Evolutionary conservation across 2,329 filamentous ascomycete species (phyloP), one percentile per base, ranked within the genome.

Genomic region (Nannizziopsis barbatae): DNA sequence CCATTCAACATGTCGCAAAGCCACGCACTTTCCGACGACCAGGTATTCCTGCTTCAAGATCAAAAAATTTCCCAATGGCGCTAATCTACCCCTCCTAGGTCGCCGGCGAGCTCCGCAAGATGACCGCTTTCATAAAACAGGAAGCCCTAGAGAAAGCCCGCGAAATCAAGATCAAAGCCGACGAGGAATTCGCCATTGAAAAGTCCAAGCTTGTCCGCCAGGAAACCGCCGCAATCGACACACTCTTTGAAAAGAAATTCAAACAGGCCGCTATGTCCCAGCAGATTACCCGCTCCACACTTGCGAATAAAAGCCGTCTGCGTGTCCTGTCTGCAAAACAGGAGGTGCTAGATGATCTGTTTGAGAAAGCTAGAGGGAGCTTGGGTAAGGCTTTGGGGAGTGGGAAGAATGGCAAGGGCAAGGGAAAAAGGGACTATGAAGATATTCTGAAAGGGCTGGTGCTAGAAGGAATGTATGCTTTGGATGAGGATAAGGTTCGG

Each of bases 101-200:
- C 77, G 83, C 86, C 72, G 83, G 86, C 72, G 92, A 98, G 81
- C 86, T 98, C 72, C 89, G 86, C 77, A 98, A 98, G 80, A 98
- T 98, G 92, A 96, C 92, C 52, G 90, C 89, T 66, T 98, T 98
- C 80, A 98, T 98, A 81, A 86, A 88, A 70, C 92, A 96, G 74
- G 92, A 98, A 75, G 92, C 92, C 51, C 79, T 84, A 63, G 92
- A 98, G 68, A 98, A 98, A 73, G 88, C 88, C 61, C 85, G 85
- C 66, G 92, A 98, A 72, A 96, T 98, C 70, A 81, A 92, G 65
- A 84, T 96, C 73, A 96, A 96, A 73, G 92, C 92, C 69, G 89
- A 96, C 74, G 88, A 96, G 71, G 92, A 98, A 71, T 96, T 96
- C 71, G 86, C 87, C 66, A 96, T 95, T 66, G 92, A 98, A 68